phyloP scores from a whole-genome alignment of 2,329 filamentous ascomycete genomes.

The Talaromyces sp. region DNA sequence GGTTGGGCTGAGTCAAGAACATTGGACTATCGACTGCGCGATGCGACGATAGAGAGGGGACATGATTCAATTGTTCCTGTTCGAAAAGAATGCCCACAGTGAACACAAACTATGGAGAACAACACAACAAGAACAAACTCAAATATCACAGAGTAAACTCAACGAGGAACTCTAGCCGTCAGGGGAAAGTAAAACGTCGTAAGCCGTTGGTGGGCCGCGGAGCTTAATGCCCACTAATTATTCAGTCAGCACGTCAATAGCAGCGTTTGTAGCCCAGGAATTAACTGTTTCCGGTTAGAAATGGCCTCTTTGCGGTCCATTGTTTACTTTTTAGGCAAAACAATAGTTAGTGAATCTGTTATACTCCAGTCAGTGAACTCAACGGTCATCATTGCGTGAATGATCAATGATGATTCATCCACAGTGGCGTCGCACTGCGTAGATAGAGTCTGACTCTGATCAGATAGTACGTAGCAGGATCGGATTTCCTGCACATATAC shows the following conservation, averaged over 20 bases:
- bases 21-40: too few species aligned
- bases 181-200: background rate
- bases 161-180: background rate
- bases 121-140: background rate
- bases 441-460: background rate
- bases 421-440: background rate
- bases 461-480: background rate
- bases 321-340: background rate
- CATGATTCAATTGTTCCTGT: background rate
- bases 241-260: background rate
- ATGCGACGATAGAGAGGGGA: background rate
- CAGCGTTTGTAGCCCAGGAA: background rate
- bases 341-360: background rate
- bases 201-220: background rate
- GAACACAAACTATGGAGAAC: too few species aligned
- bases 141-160: background rate
- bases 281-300: background rate
- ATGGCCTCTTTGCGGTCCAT: background rate
- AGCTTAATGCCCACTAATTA: background rate
- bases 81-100: background rate
- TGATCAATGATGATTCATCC: background rate
- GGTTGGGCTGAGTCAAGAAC: background rate
- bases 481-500: background rate
- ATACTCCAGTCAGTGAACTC: background rate
- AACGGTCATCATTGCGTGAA: background rate